A percentile compares a stretch with the other conserved stretches of the same genome.
Conservation (phyloP, 2,329 filamentous ascomycete genomes). For the Phoma sp. region DNA sequence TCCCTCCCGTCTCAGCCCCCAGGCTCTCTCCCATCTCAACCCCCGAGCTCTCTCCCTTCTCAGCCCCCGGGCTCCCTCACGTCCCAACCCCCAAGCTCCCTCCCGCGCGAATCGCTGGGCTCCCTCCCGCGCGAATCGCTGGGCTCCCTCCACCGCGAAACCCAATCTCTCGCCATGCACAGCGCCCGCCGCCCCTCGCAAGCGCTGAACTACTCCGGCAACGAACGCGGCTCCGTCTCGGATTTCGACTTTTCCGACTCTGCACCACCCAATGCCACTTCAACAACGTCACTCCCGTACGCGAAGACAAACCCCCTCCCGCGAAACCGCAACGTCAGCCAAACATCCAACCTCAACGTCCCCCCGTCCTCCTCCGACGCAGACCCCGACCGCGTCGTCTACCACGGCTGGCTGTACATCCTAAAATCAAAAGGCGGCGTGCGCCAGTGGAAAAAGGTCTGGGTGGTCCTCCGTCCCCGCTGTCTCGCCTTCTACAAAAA, state of each 20-base stretch:
- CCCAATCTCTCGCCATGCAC: conserved; percentile 39
- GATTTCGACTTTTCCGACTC: conserved; percentile 89
- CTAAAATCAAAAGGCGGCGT: conserved; percentile 84
- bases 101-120: neutral
- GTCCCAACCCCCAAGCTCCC: conserved; percentile 34
- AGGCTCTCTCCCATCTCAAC: no score
- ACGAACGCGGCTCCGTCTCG: conserved; percentile 78
- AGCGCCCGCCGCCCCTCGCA: conserved; percentile 65
- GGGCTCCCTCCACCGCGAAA: no score
- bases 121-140: no score
- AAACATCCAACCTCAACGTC: conserved; percentile 62
- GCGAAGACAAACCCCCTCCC: conserved; percentile 21
- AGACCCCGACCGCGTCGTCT: conserved; percentile 88
- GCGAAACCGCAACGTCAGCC: conserved; percentile 64
- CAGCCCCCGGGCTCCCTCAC: conserved; percentile 52
- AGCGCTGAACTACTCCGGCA: conserved; percentile 67
- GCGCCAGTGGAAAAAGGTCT: conserved; percentile 92
- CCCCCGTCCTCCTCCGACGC: conserved; percentile 24
- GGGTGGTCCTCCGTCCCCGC: conserved; percentile 87
- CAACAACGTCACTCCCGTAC: conserved; percentile 44
- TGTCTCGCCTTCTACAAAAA: conserved; percentile 93
- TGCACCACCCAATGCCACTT: conserved; percentile 55
- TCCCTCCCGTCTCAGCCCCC: no score
- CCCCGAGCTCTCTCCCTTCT: no score
- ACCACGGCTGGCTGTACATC: conserved; percentile 88